Evolutionary conservation across 164 flowering plant genomes (phyloP), one percentile per base, ranked within the genome.

Genomic region (Magnolia officinalis): DNA sequence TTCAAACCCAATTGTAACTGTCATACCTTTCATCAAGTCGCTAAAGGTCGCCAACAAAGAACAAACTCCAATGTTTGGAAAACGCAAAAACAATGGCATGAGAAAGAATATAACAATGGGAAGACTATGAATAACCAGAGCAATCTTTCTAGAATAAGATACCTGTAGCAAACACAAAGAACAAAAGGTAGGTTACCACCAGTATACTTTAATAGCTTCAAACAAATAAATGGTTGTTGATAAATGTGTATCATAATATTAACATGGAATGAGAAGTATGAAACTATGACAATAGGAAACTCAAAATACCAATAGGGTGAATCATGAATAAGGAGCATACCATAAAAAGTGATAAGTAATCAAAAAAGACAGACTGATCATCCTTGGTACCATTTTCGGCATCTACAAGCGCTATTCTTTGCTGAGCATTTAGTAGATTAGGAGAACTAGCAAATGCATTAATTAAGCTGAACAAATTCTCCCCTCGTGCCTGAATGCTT

Each of bases 401-500:
- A 78, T 49, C 79, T 74, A 50, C 66, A 80, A 69, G 55, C 75
- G 81, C 75, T 73, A 63, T 78, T 74, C 88, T 80, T 80, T 89
- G 87, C 71, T 78, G 79, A 21, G 91, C 84, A 82, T 76, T 90
- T 74, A 50, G 82, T 50, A 92, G 82, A 78, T 78, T 68, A 72
- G 96, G 80, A 74, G 99, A 96, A 80, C 77, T 90, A 58, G 93
- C 74, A 74, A 96, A 94, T 76, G 92, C 93, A 79, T 89, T 91
- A 24, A 90, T 75, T 72, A 92, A 26, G 71, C 90, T 90, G 75
- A 90, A 82, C 83, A 96, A 81, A 84, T 96, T 96, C 13, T 96
- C 97, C 79, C 99, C 99, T 51, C 99, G 97, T 78, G 98, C 98
- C 90, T 96, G 98, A 74, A 96, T 86, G 87, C 98, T 96, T 78